Evolutionary conservation across 2,329 filamentous ascomycete genomes (phyloP), one percentile per base, ranked within the genome.

Genomic region (Epicoccum sorghinum): DNA sequence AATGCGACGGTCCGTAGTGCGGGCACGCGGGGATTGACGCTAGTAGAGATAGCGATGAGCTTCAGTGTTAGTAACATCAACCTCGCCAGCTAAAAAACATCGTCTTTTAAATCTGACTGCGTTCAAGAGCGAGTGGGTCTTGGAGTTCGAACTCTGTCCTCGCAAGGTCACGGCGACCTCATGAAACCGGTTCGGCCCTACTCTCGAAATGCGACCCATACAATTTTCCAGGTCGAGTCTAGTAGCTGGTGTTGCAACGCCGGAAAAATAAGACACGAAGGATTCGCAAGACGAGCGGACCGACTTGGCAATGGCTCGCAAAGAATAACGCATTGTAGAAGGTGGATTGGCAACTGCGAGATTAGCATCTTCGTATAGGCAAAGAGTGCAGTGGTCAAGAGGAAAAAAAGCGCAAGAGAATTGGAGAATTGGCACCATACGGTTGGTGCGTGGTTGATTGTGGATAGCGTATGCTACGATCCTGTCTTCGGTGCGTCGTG

Each of bases 171-270:
- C 35, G 35, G n/a, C 35, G 39, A 27, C n/a, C 23, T 45, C 40
- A 32, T 54, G 52, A 55, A 55, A 55, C 52, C 29, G 9, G 23
- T 30, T 55, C 52, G 52, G 52, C 46, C 52, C 52, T 55, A 50
- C 42, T 55, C 4, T 37, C 24, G 24, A 9, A 18, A 41, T 39
- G 27, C 39, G 37, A 25, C 25, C 46, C 46, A 37, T 33, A 2
- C 14, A 29, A 13, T 33, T 8, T 41, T 38, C 40, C 40, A 7
- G 7, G 33, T 49, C 36, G 9, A 32, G 45, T 10, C 12, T 54
- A 49, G 51, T 30, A 44, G 39, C 24, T 45, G 36, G 46, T 29
- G 12, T 32, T 23, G 25, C 27, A 24, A 36, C 23, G 30, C 40
- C 14, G 42, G 37, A 50, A 41, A 46, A 33, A 40, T 36, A 40